A percentile compares a stretch with the other conserved stretches of the same genome.
phyloP scores from a whole-genome alignment of 176 grass and related monocot genomes.

The Tillandsia leiboldiana region DNA sequence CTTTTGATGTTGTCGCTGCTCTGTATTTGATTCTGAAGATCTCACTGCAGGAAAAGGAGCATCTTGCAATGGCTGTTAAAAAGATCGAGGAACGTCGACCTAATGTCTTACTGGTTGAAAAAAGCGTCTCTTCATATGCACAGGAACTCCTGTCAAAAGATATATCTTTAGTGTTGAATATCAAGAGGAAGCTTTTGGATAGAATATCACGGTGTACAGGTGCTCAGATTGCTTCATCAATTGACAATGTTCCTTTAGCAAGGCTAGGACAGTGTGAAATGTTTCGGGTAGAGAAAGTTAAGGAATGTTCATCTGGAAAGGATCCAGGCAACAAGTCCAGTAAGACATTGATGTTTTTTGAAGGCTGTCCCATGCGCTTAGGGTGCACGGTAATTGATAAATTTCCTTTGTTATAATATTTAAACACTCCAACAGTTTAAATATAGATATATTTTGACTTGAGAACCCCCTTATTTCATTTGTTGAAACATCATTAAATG shows the following conservation, averaged over 20 bases:
- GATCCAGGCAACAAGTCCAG: conserved; percentile 47
- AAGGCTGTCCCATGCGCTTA: conserved; percentile 66
- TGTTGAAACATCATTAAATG: background rate
- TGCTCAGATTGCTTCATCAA: conserved; percentile 68
- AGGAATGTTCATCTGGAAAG: conserved; percentile 27
- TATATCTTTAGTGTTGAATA: conserved; percentile 82
- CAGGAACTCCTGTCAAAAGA: conserved; percentile 77
- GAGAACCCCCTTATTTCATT: background rate
- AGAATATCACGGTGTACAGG: conserved; percentile 85
- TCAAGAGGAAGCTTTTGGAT: conserved; percentile 76
- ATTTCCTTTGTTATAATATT: conserved; percentile 6
- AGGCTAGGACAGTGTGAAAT: conserved; percentile 61
- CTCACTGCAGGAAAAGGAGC: conserved; percentile 60
- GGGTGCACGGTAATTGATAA: conserved; percentile 86
- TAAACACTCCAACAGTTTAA: background rate
- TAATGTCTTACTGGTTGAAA: conserved; percentile 83
- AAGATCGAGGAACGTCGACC: conserved; percentile 65
- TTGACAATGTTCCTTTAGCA: conserved; percentile 50
- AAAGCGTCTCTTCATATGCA: conserved; percentile 80
- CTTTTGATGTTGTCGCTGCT: background rate
- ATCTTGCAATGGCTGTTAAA: conserved; percentile 39
- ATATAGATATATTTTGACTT: background rate
- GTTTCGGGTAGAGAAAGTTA: conserved; percentile 77
- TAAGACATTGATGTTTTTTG: conserved; percentile 94
- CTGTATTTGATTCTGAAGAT: background rate